phyloP scores from a whole-genome alignment of 2,329 filamentous ascomycete species.

The Colletotrichum gloeosporioides region DNA sequence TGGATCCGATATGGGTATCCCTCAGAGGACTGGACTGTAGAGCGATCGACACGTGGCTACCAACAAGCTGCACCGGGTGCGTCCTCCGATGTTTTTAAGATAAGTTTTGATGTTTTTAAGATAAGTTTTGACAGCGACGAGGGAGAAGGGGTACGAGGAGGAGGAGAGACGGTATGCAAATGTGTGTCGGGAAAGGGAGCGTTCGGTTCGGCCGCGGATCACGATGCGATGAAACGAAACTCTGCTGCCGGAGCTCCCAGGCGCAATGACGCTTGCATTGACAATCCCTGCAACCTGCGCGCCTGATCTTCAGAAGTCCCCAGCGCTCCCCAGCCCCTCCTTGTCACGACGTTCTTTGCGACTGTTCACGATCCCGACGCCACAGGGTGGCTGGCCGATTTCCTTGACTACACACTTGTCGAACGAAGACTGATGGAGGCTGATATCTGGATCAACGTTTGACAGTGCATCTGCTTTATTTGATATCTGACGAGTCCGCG shows the following conservation, averaged over 20 bases:
- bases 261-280: conserved; percentile 21
- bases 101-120: conserved; percentile 7
- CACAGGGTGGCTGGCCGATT: conserved; percentile 10
- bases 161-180: neutral
- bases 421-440: neutral
- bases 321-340: neutral
- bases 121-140: conserved; percentile 4
- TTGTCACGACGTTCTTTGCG: neutral
- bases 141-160: neutral
- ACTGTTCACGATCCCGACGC: conserved; percentile 6
- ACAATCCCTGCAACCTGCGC: neutral
- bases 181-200: neutral
- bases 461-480: neutral
- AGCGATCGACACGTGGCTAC: conserved; percentile 8
- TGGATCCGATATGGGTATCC: neutral
- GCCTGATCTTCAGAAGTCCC: neutral
- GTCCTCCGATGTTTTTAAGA: neutral
- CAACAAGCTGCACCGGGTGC: neutral
- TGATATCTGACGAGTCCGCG: neutral
- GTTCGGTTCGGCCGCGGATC: conserved; percentile 9
- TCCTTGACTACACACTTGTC: neutral
- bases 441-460: neutral
- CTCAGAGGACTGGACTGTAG: neutral
- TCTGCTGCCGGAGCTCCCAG: conserved; percentile 10
- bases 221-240: conserved; percentile 22